Percentiles rank a stretch among this genome's conserved stretches.
phyloP scores from a whole-genome alignment of 2,329 filamentous ascomycete species.

The Escovopsis sp. region DNA sequence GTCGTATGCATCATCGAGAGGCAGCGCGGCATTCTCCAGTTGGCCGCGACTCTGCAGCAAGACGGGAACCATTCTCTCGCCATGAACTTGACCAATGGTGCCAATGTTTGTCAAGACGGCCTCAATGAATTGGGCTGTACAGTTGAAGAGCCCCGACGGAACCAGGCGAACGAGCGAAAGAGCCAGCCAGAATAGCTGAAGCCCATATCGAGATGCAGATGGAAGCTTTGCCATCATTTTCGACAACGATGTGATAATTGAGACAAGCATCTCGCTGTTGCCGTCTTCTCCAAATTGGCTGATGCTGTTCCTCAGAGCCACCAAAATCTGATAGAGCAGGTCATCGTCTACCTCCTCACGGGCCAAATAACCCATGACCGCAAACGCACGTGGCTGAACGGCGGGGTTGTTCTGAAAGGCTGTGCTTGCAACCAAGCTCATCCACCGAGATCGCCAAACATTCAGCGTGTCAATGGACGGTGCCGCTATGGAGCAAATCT shows the following conservation, averaged over 20 bases:
- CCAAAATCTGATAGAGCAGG: slow-evolving; percentile 54
- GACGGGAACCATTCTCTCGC: slow-evolving; percentile 41
- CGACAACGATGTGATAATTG: slow-evolving; percentile 50
- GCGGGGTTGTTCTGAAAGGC: slow-evolving; percentile 60
- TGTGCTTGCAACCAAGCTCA: slow-evolving; percentile 57
- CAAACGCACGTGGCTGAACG: slow-evolving; percentile 53
- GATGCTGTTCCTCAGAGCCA: slow-evolving; percentile 49
- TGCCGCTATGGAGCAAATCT: slow-evolving; percentile 47
- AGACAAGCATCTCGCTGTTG: slow-evolving; percentile 52
- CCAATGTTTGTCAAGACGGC: slow-evolving; percentile 49
- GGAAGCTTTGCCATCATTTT: slow-evolving; percentile 59
- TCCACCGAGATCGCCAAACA: slow-evolving; percentile 56
- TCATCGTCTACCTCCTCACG: slow-evolving; percentile 60
- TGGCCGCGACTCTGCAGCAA: slow-evolving; percentile 45
- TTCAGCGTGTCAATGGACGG: slow-evolving; percentile 50
- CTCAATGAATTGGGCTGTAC: slow-evolving; percentile 48
- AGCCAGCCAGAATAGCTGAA: slow-evolving; percentile 56
- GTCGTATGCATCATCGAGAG: slow-evolving; percentile 49
- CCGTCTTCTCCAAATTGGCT: slow-evolving; percentile 48
- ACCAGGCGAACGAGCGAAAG: slow-evolving; percentile 51
- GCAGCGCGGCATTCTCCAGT: slow-evolving; percentile 45
- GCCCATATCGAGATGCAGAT: slow-evolving; percentile 49
- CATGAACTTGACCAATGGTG: slow-evolving; percentile 42
- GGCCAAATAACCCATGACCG: slow-evolving; percentile 56
- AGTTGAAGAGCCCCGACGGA: slow-evolving; percentile 48